Conservation (phyloP, 192 early-diverging fungal species). For the Coemansia sp. region DNA sequence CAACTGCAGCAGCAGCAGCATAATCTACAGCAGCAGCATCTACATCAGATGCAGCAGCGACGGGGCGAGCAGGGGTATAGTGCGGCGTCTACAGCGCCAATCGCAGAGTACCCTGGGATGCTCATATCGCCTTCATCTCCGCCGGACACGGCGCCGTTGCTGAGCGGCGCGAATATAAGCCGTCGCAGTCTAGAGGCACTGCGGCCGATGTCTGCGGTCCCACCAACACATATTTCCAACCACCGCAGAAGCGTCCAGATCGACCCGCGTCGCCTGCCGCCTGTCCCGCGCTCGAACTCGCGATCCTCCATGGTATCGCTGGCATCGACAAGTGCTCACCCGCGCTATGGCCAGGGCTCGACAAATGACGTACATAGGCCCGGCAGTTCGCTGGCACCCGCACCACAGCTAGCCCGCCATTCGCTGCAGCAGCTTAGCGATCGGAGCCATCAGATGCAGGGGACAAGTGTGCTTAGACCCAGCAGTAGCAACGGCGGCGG, state of each 20-base stretch:
- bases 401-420: constrained; percentile 7
- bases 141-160: constrained; percentile 20
- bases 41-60: constrained; percentile 17
- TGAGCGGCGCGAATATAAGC: neutral
- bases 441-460: neutral
- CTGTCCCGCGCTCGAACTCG: constrained; percentile 34
- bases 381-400: neutral
- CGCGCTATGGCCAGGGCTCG: constrained; percentile 6
- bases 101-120: neutral
- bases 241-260: constrained; percentile 27
- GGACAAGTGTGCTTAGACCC: neutral
- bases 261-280: constrained; percentile 28
- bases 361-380: neutral
- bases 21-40: neutral
- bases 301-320: constrained; percentile 33
- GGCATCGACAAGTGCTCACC: neutral
- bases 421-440: constrained; percentile 8
- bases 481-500: constrained; percentile 9
- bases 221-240: neutral
- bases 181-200: neutral
- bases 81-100: neutral
- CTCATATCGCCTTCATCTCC: constrained; percentile 33
- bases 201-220: constrained; percentile 8
- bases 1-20: constrained; percentile 9
- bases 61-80: neutral